These are phyloP conservation scores for Rhizoclosmatium globosum DNA, from an alignment of 192 early-diverging fungal genomes.

Conservation along the genomic window DNA sequence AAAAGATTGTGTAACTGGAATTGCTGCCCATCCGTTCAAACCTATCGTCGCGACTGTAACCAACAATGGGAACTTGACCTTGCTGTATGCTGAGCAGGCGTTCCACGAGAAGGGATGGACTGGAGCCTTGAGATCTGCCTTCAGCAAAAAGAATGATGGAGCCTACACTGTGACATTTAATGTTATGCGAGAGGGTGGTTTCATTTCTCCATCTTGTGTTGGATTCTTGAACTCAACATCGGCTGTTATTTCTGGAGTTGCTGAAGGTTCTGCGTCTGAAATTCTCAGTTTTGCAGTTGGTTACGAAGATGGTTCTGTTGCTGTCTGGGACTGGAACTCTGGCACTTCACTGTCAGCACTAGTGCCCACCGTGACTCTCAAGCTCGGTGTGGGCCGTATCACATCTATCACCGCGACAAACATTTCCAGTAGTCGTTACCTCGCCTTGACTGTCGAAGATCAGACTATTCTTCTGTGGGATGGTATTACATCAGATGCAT, in stretches of 20 bases:
- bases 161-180: conserved; percentile 31
- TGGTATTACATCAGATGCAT: conserved; percentile 10
- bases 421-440: conserved; percentile 19
- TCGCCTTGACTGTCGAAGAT: conserved; percentile 41
- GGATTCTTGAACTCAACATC: conserved; percentile 33
- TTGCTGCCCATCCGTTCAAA: conserved; percentile 35
- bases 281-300: conserved; percentile 40
- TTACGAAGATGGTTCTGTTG: conserved; percentile 37
- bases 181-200: conserved; percentile 25
- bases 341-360: neutral
- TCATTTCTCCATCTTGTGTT: conserved; percentile 30
- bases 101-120: conserved; percentile 38
- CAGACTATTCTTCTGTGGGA: conserved; percentile 34
- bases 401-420: conserved; percentile 35
- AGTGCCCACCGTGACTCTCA: conserved; percentile 25
- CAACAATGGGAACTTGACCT: conserved; percentile 39
- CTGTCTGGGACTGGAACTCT: conserved; percentile 40
- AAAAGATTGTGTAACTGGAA: conserved; percentile 36
- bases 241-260: conserved; percentile 8
- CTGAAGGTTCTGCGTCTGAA: conserved; percentile 15
- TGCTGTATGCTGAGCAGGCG: conserved; percentile 38
- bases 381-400: conserved; percentile 28
- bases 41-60: conserved; percentile 38
- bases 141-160: conserved; percentile 24
- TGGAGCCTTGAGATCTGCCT: conserved; percentile 16